Percentiles rank a stretch among this genome's conserved stretches.
phyloP scores from a whole-genome alignment of 192 early-diverging fungal genomes.

The Helicostylum pulchrum region DNA sequence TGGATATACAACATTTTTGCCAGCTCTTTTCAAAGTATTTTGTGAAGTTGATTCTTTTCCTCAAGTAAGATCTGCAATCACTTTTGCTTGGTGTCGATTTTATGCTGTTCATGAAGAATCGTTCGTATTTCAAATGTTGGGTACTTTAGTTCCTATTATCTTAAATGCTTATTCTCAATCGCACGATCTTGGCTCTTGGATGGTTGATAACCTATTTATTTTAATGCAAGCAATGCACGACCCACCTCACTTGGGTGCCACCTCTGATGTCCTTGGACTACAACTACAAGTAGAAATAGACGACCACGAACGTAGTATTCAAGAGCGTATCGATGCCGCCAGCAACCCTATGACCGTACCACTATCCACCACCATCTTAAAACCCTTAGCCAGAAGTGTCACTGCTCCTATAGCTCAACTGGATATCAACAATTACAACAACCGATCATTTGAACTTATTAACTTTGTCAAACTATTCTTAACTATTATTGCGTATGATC shows the following conservation, averaged over 20 bases:
- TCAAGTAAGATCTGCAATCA: slow-evolving; percentile 42
- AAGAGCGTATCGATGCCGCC: slow-evolving; percentile 28
- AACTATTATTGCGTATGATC: slow-evolving; percentile 56
- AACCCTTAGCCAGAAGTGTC: slow-evolving; percentile 26
- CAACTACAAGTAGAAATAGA: slow-evolving; percentile 37
- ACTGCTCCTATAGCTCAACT: slow-evolving; percentile 22
- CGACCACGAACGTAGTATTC: slow-evolving; percentile 32
- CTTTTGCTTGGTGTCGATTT: slow-evolving; percentile 48
- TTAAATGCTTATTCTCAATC: slow-evolving; percentile 40
- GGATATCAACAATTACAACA: slow-evolving; percentile 15
- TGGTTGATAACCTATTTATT: slow-evolving; percentile 40
- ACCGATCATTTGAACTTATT: slow-evolving; percentile 40
- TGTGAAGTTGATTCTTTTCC: slow-evolving; percentile 40
- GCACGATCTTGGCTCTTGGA: slow-evolving; percentile 33
- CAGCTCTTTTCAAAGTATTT: slow-evolving; percentile 54
- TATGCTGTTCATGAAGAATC: slow-evolving; percentile 54
- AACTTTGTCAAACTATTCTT: slow-evolving; percentile 57
- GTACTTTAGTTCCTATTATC: slow-evolving; percentile 47
- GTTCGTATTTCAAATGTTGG: slow-evolving; percentile 56
- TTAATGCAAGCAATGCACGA: slow-evolving; percentile 47
- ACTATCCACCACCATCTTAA: slow-evolving; percentile 28
- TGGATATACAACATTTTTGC: slow-evolving; percentile 50
- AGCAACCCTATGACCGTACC: slow-evolving; percentile 29
- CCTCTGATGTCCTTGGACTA: slow-evolving; percentile 32
- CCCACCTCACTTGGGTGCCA: slow-evolving; percentile 29